These are phyloP conservation scores for Xanthoconium purpureum DNA, from an alignment of 768 basidiomycete genomes.

Conservation along the genomic window DNA sequence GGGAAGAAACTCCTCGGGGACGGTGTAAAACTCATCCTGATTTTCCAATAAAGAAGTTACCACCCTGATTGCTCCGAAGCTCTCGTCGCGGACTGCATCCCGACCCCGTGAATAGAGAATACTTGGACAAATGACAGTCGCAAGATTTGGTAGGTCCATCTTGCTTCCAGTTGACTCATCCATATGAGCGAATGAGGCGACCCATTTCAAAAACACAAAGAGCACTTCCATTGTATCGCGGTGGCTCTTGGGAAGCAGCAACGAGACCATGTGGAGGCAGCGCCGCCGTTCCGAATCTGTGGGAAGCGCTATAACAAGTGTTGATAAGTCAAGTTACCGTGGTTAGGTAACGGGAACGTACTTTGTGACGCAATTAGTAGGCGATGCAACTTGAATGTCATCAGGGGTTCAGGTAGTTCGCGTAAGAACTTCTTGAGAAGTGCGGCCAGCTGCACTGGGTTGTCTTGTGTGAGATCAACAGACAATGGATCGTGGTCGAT, in stretches of 20 bases:
- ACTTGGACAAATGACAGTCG: slow-evolving; percentile 97
- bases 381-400: slow-evolving; percentile 92
- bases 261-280: slow-evolving; percentile 78
- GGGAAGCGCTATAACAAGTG: slow-evolving; percentile 53
- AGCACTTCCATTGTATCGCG: slow-evolving; percentile 97
- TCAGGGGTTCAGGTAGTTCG: slow-evolving; percentile 91
- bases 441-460: slow-evolving; percentile 95
- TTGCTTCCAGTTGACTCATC: slow-evolving; percentile 97
- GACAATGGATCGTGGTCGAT: slow-evolving; percentile 92
- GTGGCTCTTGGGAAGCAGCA: slow-evolving; percentile 88
- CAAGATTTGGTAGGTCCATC: slow-evolving; percentile 95
- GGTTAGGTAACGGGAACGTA: slow-evolving; percentile 40
- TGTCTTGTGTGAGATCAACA: slow-evolving; percentile 91
- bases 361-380: slow-evolving; percentile 86
- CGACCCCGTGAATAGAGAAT: slow-evolving; percentile 88
- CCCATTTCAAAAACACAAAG: slow-evolving; percentile 99
- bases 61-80: slow-evolving; percentile 83
- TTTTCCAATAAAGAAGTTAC: slow-evolving; percentile 84
- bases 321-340: slow-evolving; percentile 9
- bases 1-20: slow-evolving; percentile 83
- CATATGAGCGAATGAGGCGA: slow-evolving; percentile 97
- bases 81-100: slow-evolving; percentile 89
- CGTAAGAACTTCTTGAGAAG: slow-evolving; percentile 96
- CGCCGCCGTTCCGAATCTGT: slow-evolving; percentile 75
- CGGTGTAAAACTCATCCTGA: slow-evolving; percentile 95